Base-by-base conservation (phyloP, 2,329 filamentous ascomycete genomes). In the Penicillium sp. region DNA sequence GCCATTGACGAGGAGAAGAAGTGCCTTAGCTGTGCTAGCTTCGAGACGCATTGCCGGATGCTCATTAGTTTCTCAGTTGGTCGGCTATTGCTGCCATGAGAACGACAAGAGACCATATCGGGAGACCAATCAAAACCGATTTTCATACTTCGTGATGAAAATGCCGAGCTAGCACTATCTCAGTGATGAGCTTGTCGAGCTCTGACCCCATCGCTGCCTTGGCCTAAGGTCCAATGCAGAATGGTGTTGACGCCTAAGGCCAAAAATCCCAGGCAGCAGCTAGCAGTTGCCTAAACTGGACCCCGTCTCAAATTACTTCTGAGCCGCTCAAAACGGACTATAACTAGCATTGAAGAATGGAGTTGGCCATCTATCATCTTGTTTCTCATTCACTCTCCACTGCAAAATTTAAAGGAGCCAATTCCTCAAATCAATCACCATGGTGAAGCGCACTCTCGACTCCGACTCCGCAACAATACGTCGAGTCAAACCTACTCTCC, bases 401-500 rank as follows among this genome's bases (percentile, higher is more conserved):
- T 19, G 2, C 10, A 51, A 22, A 3, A 22, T 14, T 51, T 4
- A 33, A 54, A 13, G 16, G 16, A 43, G 13, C 10, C 10, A 26
- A 26, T 42, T 53, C 1, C 10, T 40, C 40, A 38, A 26, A 22
- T 11, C 10, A 30, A 38, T 49, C 14, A 57, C 19, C 19, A 59
- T 59, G 57, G 33, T 52, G 13, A 59, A 55, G 52, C 52, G 42
- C 43, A 33, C 42, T 43, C 7, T 49, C n/a, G 30, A 45, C 42
- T 37, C 46, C 35, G 35, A n/a, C 35, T 51, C 48, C 13, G 22
- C 37, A 7, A 52, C 54, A 14, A 16, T 26, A 25, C 60, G 58
- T 43, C 42, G 52, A 48, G 52, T 54, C 38, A 53, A 57, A 38
- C 61, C 61, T 2, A 55, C n/a, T 13, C 45, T 42, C 13, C 28